Evolutionary conservation across 257 asterid genomes (phyloP).

Genomic region (Coffea canephora): DNA sequence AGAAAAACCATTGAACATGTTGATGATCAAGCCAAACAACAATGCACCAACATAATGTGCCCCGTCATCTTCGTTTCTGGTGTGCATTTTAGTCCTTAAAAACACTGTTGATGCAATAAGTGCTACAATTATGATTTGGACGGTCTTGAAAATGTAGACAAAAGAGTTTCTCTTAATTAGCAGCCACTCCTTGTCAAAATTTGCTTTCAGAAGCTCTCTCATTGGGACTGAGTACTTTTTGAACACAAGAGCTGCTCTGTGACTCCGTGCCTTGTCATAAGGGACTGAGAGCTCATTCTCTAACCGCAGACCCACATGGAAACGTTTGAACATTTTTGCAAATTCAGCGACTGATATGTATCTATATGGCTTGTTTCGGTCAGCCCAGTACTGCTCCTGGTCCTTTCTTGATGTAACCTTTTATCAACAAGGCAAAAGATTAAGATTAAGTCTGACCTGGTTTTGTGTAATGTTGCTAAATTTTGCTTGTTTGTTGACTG

Average conservation of each 20-base stretch:
- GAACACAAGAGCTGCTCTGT: conserved; percentile 43
- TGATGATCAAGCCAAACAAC: conserved; percentile 49
- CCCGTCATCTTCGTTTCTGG: conserved; percentile 43
- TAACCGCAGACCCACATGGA: conserved; percentile 54
- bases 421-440: neutral
- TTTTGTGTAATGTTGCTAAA: neutral
- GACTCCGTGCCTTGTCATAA: conserved; percentile 35
- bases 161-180: conserved; percentile 64
- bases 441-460: neutral
- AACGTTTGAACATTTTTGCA: conserved; percentile 37
- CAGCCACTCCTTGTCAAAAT: conserved; percentile 67
- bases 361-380: conserved; percentile 36
- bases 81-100: conserved; percentile 50
- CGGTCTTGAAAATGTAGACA: conserved; percentile 60
- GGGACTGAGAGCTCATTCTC: conserved; percentile 59
- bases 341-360: conserved; percentile 49
- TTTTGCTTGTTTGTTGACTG: too few relatives aligned
- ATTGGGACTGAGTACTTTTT: conserved; percentile 38
- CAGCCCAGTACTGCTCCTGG: conserved; percentile 70
- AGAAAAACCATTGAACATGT: conserved; percentile 66
- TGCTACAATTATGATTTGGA: conserved; percentile 57
- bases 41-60: conserved; percentile 55
- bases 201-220: conserved; percentile 51
- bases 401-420: conserved; percentile 73
- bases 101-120: conserved; percentile 63